These are phyloP conservation scores for Tulasnella calospora DNA, from an alignment of 768 basidiomycete genomes.

Conservation along the genomic window DNA sequence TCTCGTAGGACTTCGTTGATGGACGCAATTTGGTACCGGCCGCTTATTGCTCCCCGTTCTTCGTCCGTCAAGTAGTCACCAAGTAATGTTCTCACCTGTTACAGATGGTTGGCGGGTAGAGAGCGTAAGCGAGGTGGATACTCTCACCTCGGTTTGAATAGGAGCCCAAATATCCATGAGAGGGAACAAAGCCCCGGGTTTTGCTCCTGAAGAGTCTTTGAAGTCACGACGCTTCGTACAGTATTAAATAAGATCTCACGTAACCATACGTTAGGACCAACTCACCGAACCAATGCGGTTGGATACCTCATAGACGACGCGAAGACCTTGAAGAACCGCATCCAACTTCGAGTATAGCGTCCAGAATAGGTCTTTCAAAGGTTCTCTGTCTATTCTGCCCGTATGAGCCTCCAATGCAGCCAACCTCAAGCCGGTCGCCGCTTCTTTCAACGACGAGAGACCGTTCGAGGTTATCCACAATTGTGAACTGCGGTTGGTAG, in stretches of 20 bases:
- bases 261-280: not conserved
- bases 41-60: constrained; percentile 68
- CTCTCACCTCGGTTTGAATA: constrained; percentile 79
- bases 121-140: constrained; percentile 1
- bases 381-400: constrained; percentile 75
- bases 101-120: constrained; percentile 13
- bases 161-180: constrained; percentile 83
- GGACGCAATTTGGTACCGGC: constrained; percentile 83
- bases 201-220: constrained; percentile 76
- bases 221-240: constrained; percentile 76
- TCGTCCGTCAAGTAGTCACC: constrained; percentile 92
- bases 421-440: constrained; percentile 55
- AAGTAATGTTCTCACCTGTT: constrained; percentile 74
- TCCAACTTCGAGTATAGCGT: constrained; percentile 92
- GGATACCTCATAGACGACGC: constrained; percentile 85
- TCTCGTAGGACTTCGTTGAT: constrained; percentile 91
- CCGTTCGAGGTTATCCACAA: constrained; percentile 41
- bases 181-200: constrained; percentile 71
- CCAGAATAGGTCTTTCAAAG: constrained; percentile 90
- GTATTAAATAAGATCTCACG: not conserved
- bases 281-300: constrained; percentile 82
- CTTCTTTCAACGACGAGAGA: constrained; percentile 15
- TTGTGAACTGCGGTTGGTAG: constrained; percentile 46
- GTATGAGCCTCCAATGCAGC: constrained; percentile 68
- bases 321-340: constrained; percentile 85